Evolutionary conservation across 1,284 basidiomycete genomes (phyloP).

Genomic region (Wolfiporia cocos): DNA sequence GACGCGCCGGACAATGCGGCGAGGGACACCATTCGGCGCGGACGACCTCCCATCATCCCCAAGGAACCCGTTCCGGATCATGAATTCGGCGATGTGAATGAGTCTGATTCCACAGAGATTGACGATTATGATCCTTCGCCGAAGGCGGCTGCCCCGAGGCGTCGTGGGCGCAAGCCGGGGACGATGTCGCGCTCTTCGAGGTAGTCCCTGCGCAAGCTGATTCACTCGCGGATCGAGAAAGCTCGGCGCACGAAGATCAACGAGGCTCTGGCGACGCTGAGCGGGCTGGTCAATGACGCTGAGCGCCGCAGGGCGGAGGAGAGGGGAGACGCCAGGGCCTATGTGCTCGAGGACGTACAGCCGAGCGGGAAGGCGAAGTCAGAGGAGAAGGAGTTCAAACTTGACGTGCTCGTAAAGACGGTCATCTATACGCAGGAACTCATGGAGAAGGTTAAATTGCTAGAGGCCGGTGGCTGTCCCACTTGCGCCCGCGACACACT

Average conservation of each 20-base stretch:
- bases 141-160: conserved; percentile 28
- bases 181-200: conserved; percentile 63
- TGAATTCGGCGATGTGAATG: conserved; percentile 15
- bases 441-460: conserved; percentile 38
- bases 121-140: conserved; percentile 26
- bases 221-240: conserved; percentile 82
- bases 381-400: conserved; percentile 73
- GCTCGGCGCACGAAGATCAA: conserved; percentile 80
- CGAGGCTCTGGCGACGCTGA: conserved; percentile 63
- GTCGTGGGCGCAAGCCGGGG: conserved; percentile 66
- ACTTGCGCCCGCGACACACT: conserved; percentile 18
- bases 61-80: conserved; percentile 18
- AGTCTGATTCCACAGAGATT: conserved; percentile 19
- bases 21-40: conserved; percentile 4
- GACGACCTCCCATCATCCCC: conserved; percentile 20
- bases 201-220: conserved; percentile 73
- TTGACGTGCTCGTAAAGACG: conserved; percentile 72
- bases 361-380: conserved; percentile 32
- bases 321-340: conserved; percentile 26
- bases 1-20: conserved; percentile 6
- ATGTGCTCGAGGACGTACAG: conserved; percentile 15
- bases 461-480: conserved; percentile 35
- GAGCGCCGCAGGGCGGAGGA: conserved; percentile 19
- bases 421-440: conserved; percentile 66
- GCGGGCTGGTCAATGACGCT: conserved; percentile 47